Evolutionary conservation across 306 rosid genomes (phyloP), one percentile per base, ranked within the genome.

Genomic region (Sindora glabra): DNA sequence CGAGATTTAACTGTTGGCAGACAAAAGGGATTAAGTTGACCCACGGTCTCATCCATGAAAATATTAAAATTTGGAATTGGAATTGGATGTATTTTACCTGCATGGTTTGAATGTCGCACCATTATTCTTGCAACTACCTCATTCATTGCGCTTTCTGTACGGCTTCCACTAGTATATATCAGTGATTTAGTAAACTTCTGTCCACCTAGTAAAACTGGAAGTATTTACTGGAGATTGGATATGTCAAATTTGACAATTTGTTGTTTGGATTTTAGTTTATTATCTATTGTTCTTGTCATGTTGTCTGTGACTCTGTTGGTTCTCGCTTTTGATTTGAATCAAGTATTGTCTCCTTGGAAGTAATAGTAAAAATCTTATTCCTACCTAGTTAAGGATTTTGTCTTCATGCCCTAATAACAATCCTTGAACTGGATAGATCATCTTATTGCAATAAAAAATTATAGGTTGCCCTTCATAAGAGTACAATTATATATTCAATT

Each of bases 211-310:
- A 48, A 15, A 2, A 13, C 29, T 67, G 44, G 17, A 46, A 37
- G 37, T 27, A 47, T 44, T 10, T n/a, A 48, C 18, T 61, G 56
- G 71, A 42, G 39, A 34, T 46, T 49, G 36, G 53, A 32, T 54
- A 68, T 64, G 38, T 54, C 21, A 29, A 52, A 51, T 57, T 32
- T 48, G 49, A 18, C 65, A 12, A 47, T 59, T 45, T 59, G 5
- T 26, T 57, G 27, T 45, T 51, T 77, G 55, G 47, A 56, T 63
- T 67, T 54, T 67, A 41, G 68, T 56, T 61, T 42, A 32, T 22
- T 48, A 21, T 26, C 34, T 36, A 27, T 67, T 54, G 39, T 37
- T 47, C 30, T 6, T 60, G 48, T 49, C n/a, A n/a, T n/a, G n/a
- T n/a, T n/a, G 44, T 42, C 32, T 18, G 57, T 24, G n/a, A 23